phyloP scores from a whole-genome alignment of 495 filamentous ascomycete genomes.

The Penicillium paxilli region DNA sequence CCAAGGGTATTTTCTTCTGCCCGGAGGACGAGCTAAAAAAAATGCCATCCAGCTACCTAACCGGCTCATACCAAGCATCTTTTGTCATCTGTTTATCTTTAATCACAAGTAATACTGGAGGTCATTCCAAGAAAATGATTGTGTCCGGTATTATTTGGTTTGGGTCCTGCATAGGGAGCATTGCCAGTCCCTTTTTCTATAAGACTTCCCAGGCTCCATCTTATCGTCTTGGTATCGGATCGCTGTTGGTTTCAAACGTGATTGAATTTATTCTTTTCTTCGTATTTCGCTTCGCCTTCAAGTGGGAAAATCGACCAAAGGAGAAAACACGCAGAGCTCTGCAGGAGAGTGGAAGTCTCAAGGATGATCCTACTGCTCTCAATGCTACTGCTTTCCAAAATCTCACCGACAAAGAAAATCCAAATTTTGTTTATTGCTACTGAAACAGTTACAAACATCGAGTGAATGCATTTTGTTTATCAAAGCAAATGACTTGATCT shows the following conservation, averaged over 20 bases:
- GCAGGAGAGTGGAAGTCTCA: not conserved
- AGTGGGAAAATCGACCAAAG: not conserved
- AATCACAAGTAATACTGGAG: constrained; percentile 51
- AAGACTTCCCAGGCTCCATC: constrained; percentile 43
- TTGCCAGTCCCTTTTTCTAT: constrained; percentile 58
- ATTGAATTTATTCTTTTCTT: not conserved
- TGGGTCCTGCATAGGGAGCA: constrained; percentile 44
- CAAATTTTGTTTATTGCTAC: constrained; percentile 28
- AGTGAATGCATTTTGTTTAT: not conserved
- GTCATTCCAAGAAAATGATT: constrained; percentile 60
- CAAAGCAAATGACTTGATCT: too few species aligned
- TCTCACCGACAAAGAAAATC: constrained; percentile 55
- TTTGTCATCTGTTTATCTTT: constrained; percentile 58
- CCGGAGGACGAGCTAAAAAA: constrained; percentile 41
- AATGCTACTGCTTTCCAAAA: constrained; percentile 45
- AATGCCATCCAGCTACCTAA: constrained; percentile 46
- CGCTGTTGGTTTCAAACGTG: constrained; percentile 54
- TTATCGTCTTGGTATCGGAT: constrained; percentile 55
- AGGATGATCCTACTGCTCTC: not conserved
- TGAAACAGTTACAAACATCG: not conserved
- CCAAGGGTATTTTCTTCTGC: constrained; percentile 50
- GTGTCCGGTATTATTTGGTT: constrained; percentile 53
- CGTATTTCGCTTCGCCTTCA: not conserved
- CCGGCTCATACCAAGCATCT: constrained; percentile 58
- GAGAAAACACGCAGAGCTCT: not conserved